Evolutionary conservation across 2,329 filamentous ascomycete genomes (phyloP).

Genomic region (Leptographium galeiforme): DNA sequence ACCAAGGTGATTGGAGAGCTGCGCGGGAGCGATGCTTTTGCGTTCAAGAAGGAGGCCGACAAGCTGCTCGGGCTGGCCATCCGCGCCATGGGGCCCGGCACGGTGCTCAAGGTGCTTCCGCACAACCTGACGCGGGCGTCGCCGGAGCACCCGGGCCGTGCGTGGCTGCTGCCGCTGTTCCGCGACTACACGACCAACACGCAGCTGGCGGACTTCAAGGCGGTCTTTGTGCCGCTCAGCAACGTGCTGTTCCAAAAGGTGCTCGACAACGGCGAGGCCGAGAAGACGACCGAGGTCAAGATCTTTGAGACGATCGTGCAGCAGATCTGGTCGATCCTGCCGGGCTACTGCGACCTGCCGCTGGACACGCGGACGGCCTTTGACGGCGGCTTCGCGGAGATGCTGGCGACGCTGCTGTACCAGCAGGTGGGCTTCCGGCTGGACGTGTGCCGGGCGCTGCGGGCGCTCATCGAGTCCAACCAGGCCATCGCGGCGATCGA

Average conservation of each 20-base stretch:
- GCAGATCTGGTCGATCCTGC: slow-evolving; percentile 87
- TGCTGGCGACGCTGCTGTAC: slow-evolving; percentile 84
- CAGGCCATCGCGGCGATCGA: slow-evolving; percentile 62
- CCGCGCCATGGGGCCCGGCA: slow-evolving; percentile 77
- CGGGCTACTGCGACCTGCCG: slow-evolving; percentile 89
- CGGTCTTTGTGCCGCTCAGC: slow-evolving; percentile 78
- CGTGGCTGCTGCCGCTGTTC: slow-evolving; percentile 88
- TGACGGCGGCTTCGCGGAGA: slow-evolving; percentile 78
- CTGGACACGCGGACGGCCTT: slow-evolving; percentile 65
- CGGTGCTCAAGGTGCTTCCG: slow-evolving; percentile 69
- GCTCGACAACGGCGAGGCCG: slow-evolving; percentile 63
- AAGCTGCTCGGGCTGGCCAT: slow-evolving; percentile 79
- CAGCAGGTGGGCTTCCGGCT: slow-evolving; percentile 77
- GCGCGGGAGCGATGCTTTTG: slow-evolving; percentile 74
- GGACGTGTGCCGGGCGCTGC: slow-evolving; percentile 76
- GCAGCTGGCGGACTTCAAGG: slow-evolving; percentile 68
- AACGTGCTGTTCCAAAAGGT: slow-evolving; percentile 82
- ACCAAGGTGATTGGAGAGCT: slow-evolving; percentile 75
- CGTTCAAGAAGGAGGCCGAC: slow-evolving; percentile 90
- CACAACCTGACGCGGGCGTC: slow-evolving; percentile 71
- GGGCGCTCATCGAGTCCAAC: slow-evolving; percentile 83
- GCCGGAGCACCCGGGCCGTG: slow-evolving; percentile 67
- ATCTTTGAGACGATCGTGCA: slow-evolving; percentile 94
- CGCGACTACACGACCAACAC: slow-evolving; percentile 86
- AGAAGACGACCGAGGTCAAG: slow-evolving; percentile 93